Evolutionary conservation across 441 rosid genomes (phyloP), one percentile per base, ranked within the genome.

Genomic region (Euphorbia schlechtendalii): DNA sequence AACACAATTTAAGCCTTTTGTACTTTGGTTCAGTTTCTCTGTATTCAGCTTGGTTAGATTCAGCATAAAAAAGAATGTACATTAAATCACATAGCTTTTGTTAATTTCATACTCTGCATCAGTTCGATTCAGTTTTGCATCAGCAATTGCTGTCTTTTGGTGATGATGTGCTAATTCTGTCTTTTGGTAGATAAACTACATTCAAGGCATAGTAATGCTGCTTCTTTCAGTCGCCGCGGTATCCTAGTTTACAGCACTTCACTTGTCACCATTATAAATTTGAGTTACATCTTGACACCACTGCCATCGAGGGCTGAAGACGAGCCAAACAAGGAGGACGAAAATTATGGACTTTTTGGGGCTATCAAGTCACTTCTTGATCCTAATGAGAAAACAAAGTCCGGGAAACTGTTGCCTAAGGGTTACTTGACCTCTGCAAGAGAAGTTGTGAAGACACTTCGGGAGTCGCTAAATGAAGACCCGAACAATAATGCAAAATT

Each of bases 341-440:
- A 78, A n/a, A 80, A 77, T 30, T 87, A 78, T 15, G 92, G 89
- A 64, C 76, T 83, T n/a, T 25, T 84, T 60, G 87, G 88, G 69
- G 76, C 87, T 1, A 78, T 93, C 51, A 82, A 81, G 71, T 77
- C 96, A 14, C 51, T 88, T 67, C 83, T 93, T 63, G 92, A 90
- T 85, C 90, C 95, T 0, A 64, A 86, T 8, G 95, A 90, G 81
- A 80, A 68, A 68, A 85, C 89, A 10, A 90, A 84, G 71, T 81
- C 80, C 0, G 96, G 96, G 10, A 90, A 88, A 76, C 62, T 86
- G 40, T 62, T 93, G 65, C 98, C 97, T 0, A 88, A 88, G 77
- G 94, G 86, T 41, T 90, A 88, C 87, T 69, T 93, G 78, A 90
- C 85, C 65, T 81, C 92, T 4, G 98, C 92, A 12, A 83, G 89